Evolutionary conservation across 371 early-diverging fungal species (phyloP), one percentile per base, ranked within the genome.

Genomic region (Blastocladiella emersonii): DNA sequence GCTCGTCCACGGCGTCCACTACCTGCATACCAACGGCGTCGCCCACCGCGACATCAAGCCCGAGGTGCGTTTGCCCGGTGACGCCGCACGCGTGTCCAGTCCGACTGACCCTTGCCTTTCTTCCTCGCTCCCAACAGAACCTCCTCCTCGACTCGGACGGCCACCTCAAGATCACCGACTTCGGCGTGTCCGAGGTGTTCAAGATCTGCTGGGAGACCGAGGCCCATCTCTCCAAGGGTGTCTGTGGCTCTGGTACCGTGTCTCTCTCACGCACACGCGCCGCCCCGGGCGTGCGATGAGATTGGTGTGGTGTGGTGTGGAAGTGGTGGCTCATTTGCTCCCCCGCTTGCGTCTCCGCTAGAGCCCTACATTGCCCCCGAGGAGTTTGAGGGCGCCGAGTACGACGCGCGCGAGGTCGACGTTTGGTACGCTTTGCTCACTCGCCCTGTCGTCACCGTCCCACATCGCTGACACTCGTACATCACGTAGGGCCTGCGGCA

Each of bases 161-260:
- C 57, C 85, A 84, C 6, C 69, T 98, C 56, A 99, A 99, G 76
- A 95, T 98, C 69, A 90, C 95, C 34, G 98, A 99, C 75, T 99
- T 96, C 83, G 95, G 98, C 48, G 92, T 94, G 5, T 88, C 95
- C 0, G 89, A 90, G 64, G 93, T 96, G 2, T 93, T 93, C 77
- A 77, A 88, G 57, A 84, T 83, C 21, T 78, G 82, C 43, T 90
- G 89, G 82, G 88, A 90, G 68, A 77, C 73, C 48, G 69, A 68
- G 25, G 62, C 81, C 34, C 86, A 83, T 67, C 66, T 76, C 59
- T 91, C 87, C 57, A 71, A 76, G 63, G 89, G 91, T 44, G 76
- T 90, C 69, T 90, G 90, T 65, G 94, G 95, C 10, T 85, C 87
- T 10, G 86, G 68, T 61, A 43, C 15, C 44, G 43, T 37, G 12